These are phyloP conservation scores for Ajuga chamaepitys DNA, from an alignment of 257 asterid genomes.

Conservation along the genomic window DNA sequence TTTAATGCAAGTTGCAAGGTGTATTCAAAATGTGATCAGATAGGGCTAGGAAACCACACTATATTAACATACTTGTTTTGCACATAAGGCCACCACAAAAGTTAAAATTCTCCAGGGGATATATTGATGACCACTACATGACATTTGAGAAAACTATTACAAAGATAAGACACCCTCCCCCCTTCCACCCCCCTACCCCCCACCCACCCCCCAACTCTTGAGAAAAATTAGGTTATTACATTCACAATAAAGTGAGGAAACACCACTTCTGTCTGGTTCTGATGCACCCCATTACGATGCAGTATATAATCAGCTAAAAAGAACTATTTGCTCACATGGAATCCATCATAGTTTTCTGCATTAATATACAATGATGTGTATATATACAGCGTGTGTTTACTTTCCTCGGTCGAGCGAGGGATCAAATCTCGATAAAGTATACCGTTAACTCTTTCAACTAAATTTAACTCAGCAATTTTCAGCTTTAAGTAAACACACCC, in stretches of 20 bases:
- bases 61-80: conserved; percentile 6
- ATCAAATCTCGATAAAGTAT: too few relatives aligned
- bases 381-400: neutral
- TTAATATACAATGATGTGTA: neutral
- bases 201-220: neutral
- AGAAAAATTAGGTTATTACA: conserved; percentile 5
- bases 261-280: conserved; percentile 26
- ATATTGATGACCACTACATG: conserved; percentile 38
- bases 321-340: conserved; percentile 36
- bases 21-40: conserved; percentile 18
- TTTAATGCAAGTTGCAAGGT: too few relatives aligned
- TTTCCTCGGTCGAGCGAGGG: neutral
- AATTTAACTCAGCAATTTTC: too few relatives aligned
- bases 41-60: neutral
- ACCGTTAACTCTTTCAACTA: too few relatives aligned
- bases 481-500: too few relatives aligned
- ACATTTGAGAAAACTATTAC: conserved; percentile 31
- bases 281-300: conserved; percentile 30
- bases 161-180: conserved; percentile 31
- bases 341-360: conserved; percentile 23
- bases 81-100: conserved; percentile 27
- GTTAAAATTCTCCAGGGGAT: conserved; percentile 38
- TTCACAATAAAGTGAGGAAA: conserved; percentile 34
- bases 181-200: neutral
- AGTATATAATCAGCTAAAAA: conserved; percentile 19